Evolutionary conservation across 1,284 basidiomycete genomes (phyloP).

Genomic region (Ganoderma resinaceum): DNA sequence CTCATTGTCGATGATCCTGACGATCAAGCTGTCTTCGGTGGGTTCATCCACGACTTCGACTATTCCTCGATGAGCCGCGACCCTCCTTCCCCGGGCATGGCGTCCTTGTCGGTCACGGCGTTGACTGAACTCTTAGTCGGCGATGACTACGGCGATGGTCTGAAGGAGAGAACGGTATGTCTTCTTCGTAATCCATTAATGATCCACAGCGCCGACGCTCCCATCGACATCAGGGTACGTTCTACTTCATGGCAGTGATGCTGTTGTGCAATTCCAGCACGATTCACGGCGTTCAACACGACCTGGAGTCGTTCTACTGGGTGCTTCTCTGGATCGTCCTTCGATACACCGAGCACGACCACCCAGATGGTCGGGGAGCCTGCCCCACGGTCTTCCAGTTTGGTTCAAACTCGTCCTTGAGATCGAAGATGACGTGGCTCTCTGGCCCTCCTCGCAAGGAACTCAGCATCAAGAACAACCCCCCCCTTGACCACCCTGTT

Average conservation of each 20-base stretch:
- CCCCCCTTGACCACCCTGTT: conserved; percentile 10
- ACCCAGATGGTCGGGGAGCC: neutral
- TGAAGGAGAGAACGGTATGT: conserved; percentile 22
- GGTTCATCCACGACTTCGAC: conserved; percentile 30
- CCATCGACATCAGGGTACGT: conserved; percentile 15
- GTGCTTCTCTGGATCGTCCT: conserved; percentile 23
- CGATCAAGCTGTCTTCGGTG: conserved; percentile 1
- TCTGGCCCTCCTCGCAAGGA: neutral
- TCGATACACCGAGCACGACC: conserved; percentile 10
- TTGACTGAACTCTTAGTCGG: neutral
- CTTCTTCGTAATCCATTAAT: too few relatives aligned
- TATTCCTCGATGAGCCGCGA: conserved; percentile 15
- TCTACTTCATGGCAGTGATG: conserved; percentile 13
- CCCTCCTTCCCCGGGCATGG: neutral
- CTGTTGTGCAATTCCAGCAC: neutral
- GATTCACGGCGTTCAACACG: conserved; percentile 17
- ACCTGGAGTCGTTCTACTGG: conserved; percentile 29
- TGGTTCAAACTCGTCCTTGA: neutral
- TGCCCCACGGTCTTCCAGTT: neutral
- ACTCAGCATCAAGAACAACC: conserved; percentile 3
- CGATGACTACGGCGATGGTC: neutral
- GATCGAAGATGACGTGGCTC: neutral
- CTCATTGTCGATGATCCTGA: conserved; percentile 14
- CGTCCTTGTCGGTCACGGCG: neutral
- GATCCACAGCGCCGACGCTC: neutral